Conservation (phyloP, 1,284 basidiomycete species). For the Tilletia caries region DNA sequence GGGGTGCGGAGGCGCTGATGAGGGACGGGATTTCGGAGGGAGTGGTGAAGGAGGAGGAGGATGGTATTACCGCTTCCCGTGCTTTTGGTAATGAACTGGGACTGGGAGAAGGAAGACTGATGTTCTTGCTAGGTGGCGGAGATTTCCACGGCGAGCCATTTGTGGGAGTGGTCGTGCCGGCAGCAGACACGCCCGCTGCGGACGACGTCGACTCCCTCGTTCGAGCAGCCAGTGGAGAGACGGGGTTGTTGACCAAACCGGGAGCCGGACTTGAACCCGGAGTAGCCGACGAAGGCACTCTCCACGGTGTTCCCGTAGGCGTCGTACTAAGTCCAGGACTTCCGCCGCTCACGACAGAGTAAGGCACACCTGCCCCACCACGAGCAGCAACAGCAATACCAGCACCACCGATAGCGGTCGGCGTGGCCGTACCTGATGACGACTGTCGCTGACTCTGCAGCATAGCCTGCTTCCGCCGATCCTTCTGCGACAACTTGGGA, state of each 20-base stretch:
- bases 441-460: conserved; percentile 24
- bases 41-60: neutral
- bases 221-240: neutral
- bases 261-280: neutral
- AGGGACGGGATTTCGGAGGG: neutral
- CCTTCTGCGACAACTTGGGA: conserved; percentile 44
- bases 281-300: neutral
- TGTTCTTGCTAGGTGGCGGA: conserved; percentile 11
- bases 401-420: neutral
- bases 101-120: neutral
- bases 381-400: conserved; percentile 16
- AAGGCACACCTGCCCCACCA: conserved; percentile 17
- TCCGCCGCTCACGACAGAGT: conserved; percentile 16
- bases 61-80: neutral
- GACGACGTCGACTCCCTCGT: neutral
- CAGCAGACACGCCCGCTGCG: conserved; percentile 11
- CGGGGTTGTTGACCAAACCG: neutral
- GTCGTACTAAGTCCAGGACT: conserved; percentile 15
- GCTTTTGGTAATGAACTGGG: conserved; percentile 13
- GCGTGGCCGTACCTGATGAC: neutral
- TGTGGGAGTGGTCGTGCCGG: neutral
- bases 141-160: conserved; percentile 7
- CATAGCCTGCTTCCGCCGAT: conserved; percentile 42
- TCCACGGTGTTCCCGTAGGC: conserved; percentile 27
- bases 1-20: neutral